phyloP scores from a whole-genome alignment of 495 filamentous ascomycete species.

The Apodospora peruviana region DNA sequence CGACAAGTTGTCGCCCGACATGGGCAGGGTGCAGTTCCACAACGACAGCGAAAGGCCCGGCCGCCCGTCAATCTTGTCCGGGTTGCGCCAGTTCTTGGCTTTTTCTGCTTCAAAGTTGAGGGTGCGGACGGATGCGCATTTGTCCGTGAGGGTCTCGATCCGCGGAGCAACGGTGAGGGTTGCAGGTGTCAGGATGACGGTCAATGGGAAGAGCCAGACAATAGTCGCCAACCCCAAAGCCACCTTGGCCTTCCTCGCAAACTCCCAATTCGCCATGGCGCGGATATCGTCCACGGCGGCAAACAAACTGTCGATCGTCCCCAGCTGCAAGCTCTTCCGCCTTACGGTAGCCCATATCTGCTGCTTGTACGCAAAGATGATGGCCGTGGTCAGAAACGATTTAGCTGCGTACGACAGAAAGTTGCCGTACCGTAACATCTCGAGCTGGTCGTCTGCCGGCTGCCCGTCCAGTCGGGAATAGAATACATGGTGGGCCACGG shows the following conservation, averaged over 20 bases:
- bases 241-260: conserved; percentile 25
- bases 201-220: conserved; percentile 27
- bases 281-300: conserved; percentile 25
- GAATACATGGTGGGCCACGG: conserved; percentile 19
- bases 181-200: conserved; percentile 22
- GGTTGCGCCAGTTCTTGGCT: conserved; percentile 19
- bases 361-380: conserved; percentile 25
- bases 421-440: conserved; percentile 22
- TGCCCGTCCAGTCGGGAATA: conserved; percentile 15
- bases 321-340: conserved; percentile 14
- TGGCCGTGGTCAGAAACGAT: conserved; percentile 17
- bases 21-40: conserved; percentile 18
- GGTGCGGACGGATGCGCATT: conserved; percentile 18
- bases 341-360: conserved; percentile 24
- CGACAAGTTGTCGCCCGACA: background rate
- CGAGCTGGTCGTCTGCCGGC: conserved; percentile 22
- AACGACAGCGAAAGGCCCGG: conserved; percentile 14
- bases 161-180: conserved; percentile 20
- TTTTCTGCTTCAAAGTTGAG: conserved; percentile 24
- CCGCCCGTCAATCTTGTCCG: conserved; percentile 10
- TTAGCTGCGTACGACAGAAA: conserved; percentile 22
- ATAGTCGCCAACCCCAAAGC: conserved; percentile 24
- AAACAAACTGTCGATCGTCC: conserved; percentile 30
- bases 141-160: conserved; percentile 1
- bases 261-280: conserved; percentile 26